Evolutionary conservation across 306 rosid genomes (phyloP).

Genomic region (Neltuma alba): DNA sequence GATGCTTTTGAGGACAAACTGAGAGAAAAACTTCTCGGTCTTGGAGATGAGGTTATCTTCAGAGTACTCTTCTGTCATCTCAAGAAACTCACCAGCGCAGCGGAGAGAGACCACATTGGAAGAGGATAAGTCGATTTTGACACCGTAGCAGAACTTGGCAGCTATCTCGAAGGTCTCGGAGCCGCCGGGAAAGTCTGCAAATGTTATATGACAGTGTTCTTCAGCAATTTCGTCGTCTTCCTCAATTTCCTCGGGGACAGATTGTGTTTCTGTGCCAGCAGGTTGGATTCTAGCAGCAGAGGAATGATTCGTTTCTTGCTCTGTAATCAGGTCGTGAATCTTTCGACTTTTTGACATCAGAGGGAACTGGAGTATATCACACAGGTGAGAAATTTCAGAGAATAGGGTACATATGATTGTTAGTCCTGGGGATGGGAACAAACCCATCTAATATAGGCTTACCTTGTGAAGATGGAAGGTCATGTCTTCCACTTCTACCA

Average conservation of each 20-base stretch:
- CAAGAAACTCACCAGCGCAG: constrained; percentile 92
- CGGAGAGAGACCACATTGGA: constrained; percentile 86
- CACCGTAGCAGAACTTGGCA: constrained; percentile 94
- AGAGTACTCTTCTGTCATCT: constrained; percentile 88
- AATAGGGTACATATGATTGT: constrained; percentile 17
- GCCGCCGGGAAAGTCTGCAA: constrained; percentile 82
- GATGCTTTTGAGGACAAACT: constrained; percentile 67
- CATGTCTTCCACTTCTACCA: constrained; percentile 86
- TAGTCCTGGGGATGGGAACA: constrained; percentile 25
- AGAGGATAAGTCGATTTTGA: constrained; percentile 73
- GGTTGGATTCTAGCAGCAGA: constrained; percentile 23
- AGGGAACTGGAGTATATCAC: constrained; percentile 73
- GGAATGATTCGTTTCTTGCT: constrained; percentile 67
- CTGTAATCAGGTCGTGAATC: constrained; percentile 67
- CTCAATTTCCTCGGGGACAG: constrained; percentile 29
- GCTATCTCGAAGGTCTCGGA: constrained; percentile 85
- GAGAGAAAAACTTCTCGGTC: constrained; percentile 73
- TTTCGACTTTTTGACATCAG: constrained; percentile 84
- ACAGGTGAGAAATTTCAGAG: background rate
- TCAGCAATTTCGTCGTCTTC: constrained; percentile 76
- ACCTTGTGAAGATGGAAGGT: constrained; percentile 96
- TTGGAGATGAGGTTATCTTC: constrained; percentile 90
- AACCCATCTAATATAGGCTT: constrained; percentile 21
- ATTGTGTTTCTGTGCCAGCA: background rate
- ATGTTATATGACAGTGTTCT: constrained; percentile 65